Evolutionary conservation across 495 filamentous ascomycete species (phyloP).

Genomic region (Sordaria brevicollis): DNA sequence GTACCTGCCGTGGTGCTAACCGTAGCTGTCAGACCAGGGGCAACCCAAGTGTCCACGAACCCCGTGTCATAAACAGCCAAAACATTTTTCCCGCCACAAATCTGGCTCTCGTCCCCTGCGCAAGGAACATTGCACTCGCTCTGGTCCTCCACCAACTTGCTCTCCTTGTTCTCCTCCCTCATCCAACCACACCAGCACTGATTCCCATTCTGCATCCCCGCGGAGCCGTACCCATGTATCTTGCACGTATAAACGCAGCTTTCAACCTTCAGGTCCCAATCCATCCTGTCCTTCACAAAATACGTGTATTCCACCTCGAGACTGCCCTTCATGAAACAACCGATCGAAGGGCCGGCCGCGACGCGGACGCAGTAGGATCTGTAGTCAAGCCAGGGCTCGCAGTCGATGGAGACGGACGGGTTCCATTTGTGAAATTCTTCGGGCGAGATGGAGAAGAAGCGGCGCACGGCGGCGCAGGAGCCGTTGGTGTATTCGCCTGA

Average conservation of each 20-base stretch:
- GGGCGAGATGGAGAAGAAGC: constrained; percentile 4
- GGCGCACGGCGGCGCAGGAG: constrained; percentile 7
- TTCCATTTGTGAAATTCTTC: constrained; percentile 11
- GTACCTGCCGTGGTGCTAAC: neutral
- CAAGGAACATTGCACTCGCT: constrained; percentile 17
- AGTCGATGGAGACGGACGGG: constrained; percentile 12
- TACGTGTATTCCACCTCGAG: no score
- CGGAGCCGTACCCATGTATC: neutral
- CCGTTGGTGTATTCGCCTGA: no score
- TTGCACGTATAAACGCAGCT: no score
- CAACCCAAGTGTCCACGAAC: no score
- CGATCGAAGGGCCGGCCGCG: no score
- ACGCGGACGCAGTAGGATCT: constrained; percentile 8
- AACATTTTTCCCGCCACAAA: constrained; percentile 11
- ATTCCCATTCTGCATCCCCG: constrained; percentile 14
- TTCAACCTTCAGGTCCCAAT: no score
- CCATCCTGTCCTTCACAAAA: no score
- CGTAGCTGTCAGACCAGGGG: no score
- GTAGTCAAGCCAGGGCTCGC: constrained; percentile 3
- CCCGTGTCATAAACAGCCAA: neutral
- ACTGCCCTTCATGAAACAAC: no score
- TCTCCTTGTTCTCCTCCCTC: constrained; percentile 1
- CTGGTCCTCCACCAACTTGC: constrained; percentile 6
- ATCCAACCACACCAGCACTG: constrained; percentile 21
- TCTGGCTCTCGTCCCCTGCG: constrained; percentile 8